Conservation (phyloP, 495 filamentous ascomycete species). For the Hyphodiscus hymeniophilus region DNA sequence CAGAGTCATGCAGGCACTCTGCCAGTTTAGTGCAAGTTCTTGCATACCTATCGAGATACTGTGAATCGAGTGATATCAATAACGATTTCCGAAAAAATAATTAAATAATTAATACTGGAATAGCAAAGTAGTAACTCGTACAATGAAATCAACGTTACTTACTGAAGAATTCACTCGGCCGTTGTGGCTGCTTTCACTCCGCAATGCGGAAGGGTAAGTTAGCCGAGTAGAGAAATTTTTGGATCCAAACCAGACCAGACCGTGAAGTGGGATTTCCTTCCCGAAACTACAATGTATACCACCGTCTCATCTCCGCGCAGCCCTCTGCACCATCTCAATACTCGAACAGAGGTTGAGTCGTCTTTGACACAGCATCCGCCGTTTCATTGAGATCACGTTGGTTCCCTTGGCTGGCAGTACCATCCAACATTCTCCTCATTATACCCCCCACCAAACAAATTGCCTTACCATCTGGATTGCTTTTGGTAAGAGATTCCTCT, state of each 20-base stretch:
- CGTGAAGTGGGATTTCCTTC: constrained; percentile 1
- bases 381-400: background rate
- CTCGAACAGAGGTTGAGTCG: background rate
- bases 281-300: constrained; percentile 2
- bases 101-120: too few species aligned
- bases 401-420: background rate
- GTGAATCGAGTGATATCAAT: too few species aligned
- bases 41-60: too few species aligned
- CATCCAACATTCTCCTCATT: background rate
- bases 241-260: background rate
- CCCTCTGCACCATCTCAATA: background rate
- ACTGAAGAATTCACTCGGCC: too few species aligned
- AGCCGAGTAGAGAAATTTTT: background rate
- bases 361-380: background rate
- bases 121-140: too few species aligned
- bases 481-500: too few species aligned
- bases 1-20: too few species aligned
- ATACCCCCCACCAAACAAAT: background rate
- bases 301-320: background rate
- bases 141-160: too few species aligned
- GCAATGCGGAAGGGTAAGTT: too few species aligned
- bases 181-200: too few species aligned
- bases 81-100: too few species aligned
- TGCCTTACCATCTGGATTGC: background rate
- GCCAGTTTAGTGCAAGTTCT: too few species aligned